phyloP scores from a whole-genome alignment of 345 rosid species.

The Gossypium rotundifolium region DNA sequence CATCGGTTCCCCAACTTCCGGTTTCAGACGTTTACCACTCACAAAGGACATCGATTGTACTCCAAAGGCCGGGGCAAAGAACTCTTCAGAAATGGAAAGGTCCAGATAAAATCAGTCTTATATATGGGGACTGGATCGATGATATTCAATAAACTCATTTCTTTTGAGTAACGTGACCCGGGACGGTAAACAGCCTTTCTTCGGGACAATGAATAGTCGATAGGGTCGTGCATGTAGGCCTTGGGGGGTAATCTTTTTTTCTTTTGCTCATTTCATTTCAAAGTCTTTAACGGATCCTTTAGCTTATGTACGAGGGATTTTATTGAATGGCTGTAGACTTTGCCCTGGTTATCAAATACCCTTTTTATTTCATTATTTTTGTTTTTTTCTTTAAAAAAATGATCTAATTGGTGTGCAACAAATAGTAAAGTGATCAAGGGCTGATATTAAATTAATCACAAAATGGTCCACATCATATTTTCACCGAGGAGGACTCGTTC shows the following conservation, averaged over 20 bases:
- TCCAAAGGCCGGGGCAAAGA: conserved; percentile 81
- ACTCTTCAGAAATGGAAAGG: conserved; percentile 95
- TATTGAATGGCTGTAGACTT: conserved; percentile 5
- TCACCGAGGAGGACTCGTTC: conserved; percentile 41
- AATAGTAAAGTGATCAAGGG: conserved; percentile 9
- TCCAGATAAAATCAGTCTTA: conserved; percentile 90
- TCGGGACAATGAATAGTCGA: background rate
- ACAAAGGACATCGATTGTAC: conserved; percentile 56
- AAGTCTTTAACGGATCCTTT: background rate
- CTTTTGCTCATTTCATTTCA: background rate
- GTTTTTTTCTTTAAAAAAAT: too few species aligned
- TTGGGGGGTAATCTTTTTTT: too few species aligned
- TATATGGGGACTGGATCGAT: conserved; percentile 98
- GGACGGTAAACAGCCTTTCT: background rate
- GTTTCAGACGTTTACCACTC: conserved; percentile 57
- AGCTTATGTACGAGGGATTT: conserved; percentile 11
- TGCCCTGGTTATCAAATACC: conserved; percentile 1
- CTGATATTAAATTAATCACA: conserved; percentile 5
- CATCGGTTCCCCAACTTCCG: conserved; percentile 41
- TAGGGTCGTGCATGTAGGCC: background rate
- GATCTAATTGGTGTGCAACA: background rate
- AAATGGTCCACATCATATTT: conserved; percentile 17
- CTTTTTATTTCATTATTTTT: too few species aligned
- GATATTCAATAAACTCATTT: conserved; percentile 46
- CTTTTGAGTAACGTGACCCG: background rate